phyloP scores from a whole-genome alignment of 208 protist genomes.

The Tritrichomonas foetus region DNA sequence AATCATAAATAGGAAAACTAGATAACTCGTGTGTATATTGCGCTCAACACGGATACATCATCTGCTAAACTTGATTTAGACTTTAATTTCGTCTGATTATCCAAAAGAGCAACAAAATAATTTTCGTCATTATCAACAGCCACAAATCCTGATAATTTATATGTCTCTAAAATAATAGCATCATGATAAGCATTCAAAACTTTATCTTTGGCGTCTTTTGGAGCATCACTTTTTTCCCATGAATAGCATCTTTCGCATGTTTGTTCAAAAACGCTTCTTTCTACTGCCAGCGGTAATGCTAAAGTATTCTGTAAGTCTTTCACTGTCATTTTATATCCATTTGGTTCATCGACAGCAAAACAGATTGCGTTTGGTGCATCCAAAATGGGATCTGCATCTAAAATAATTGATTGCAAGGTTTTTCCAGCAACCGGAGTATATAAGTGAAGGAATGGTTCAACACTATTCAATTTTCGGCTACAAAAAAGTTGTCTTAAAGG shows the following conservation, averaged over 20 bases:
- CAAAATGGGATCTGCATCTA: background rate
- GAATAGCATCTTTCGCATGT: background rate
- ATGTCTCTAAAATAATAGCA: background rate
- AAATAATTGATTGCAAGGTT: background rate
- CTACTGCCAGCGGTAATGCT: background rate
- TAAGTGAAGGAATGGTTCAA: background rate
- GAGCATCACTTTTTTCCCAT: background rate
- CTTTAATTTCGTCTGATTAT: too few relatives aligned
- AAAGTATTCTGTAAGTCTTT: background rate
- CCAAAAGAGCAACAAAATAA: too few relatives aligned
- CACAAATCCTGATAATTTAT: background rate
- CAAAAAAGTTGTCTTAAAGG: background rate
- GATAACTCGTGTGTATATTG: too few relatives aligned
- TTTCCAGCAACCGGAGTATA: background rate
- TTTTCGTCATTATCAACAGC: too few relatives aligned
- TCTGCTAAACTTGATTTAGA: too few relatives aligned
- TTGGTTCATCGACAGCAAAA: background rate
- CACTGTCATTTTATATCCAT: background rate
- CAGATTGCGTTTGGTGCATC: background rate
- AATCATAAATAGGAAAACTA: too few relatives aligned
- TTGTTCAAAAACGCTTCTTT: background rate
- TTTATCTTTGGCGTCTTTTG: background rate
- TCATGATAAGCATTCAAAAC: background rate
- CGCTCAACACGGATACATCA: too few relatives aligned
- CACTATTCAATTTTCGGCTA: background rate